Base-by-base conservation (phyloP, 2,329 filamentous ascomycete species). In the Arthrobotrys musiformis region DNA sequence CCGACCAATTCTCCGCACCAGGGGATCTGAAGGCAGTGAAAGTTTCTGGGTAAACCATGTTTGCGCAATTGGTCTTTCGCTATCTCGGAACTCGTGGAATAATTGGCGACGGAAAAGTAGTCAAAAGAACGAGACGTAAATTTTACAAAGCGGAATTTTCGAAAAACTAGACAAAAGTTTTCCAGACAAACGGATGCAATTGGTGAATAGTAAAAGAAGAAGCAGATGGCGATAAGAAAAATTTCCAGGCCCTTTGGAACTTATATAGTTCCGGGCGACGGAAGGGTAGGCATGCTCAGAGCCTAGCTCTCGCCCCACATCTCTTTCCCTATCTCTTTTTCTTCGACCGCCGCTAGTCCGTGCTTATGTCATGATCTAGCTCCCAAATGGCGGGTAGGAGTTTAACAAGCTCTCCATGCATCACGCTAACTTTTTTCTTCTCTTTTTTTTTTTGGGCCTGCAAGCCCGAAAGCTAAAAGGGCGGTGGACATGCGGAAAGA, bases 31-130 rank as follows among this genome's bases (percentile, higher is more conserved):
- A 54, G 37, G 52, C 74, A 7, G 61, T 72, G 67, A 78, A 78
- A 30, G 74, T 78, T 56, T 72, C 61, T 46, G 74, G 74, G 24
- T 78, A 78, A 48, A 52, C 74, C 74, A 78, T 78, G 60, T 70
- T 58, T 58, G 11, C 9, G 8, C 42, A 54, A 54, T 58, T 54
- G 64, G 37, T 19, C 26, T 13, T 19, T 58, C 40, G 50, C n/a
- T 35, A 50, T 24, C 17, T 30, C 15, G 28, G 46, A 1, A 42
- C 15, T 40, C 52, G 22, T 50, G 24, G 1, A 24, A 6, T n/a
- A 37, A 46, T 26, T 26, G 26, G 33, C 17, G 30, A 42, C 30
- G 33, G 44, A 35, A 46, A 2, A 33, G 22, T 2, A 28, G 1
- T n/a, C n/a, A 19, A 19, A n/a, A 13, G 44, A 9, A 19, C 44